Evolutionary conservation across 192 early-diverging fungal species (phyloP).

Genomic region (Coemansia sp.): DNA sequence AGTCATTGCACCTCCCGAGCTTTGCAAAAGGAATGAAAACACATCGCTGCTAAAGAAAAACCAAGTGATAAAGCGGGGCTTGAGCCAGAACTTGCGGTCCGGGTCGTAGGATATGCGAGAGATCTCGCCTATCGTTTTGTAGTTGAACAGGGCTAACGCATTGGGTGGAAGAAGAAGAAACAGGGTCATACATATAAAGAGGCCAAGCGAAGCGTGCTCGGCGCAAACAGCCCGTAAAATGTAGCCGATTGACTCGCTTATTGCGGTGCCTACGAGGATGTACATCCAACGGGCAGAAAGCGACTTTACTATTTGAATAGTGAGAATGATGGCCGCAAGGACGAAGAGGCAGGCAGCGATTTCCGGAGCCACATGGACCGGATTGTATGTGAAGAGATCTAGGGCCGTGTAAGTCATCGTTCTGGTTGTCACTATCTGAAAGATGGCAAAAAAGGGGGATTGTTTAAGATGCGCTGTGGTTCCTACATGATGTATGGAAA

Average conservation of each 20-base stretch:
- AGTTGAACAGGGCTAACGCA: constrained; percentile 54
- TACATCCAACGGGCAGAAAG: constrained; percentile 26
- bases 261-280: constrained; percentile 41
- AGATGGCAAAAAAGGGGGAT: too few relatives aligned
- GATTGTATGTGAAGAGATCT: constrained; percentile 38
- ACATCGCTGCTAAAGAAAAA: constrained; percentile 58
- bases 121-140: constrained; percentile 50
- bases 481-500: too few relatives aligned
- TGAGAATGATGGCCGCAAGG: not conserved
- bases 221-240: constrained; percentile 38
- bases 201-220: constrained; percentile 34
- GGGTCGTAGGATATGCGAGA: constrained; percentile 17
- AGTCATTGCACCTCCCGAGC: constrained; percentile 37
- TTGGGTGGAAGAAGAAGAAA: constrained; percentile 55
- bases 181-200: constrained; percentile 41
- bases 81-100: constrained; percentile 24
- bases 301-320: constrained; percentile 15
- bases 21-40: constrained; percentile 51
- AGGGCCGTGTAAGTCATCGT: not conserved
- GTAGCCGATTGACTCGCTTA: constrained; percentile 48
- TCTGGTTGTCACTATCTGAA: not conserved
- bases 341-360: constrained; percentile 19
- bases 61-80: constrained; percentile 49
- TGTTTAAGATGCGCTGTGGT: too few relatives aligned
- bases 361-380: constrained; percentile 41